Evolutionary conservation across 371 early-diverging fungal species (phyloP).

Genomic region (Polyrhizophydium stewartii): DNA sequence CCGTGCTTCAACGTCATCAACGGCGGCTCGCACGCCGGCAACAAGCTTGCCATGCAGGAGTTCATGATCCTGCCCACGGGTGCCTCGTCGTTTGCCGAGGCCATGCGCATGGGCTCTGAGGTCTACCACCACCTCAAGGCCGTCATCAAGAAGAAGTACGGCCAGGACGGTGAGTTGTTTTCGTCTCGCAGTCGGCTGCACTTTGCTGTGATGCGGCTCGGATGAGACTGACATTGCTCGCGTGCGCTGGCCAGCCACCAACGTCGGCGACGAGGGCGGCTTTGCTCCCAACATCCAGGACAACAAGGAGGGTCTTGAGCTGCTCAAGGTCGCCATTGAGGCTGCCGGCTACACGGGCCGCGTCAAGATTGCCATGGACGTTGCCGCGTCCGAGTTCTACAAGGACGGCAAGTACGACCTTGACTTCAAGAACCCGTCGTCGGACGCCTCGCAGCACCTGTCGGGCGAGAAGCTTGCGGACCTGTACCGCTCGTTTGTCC

Average conservation of each 20-base stretch:
- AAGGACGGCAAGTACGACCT: slow-evolving; percentile 94
- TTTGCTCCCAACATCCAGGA: slow-evolving; percentile 99
- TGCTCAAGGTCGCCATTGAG: slow-evolving; percentile 84
- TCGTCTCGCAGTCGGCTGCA: not conserved
- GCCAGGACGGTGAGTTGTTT: slow-evolving; percentile 70
- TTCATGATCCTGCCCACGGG: slow-evolving; percentile 99
- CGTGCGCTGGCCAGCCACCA: slow-evolving; percentile 57
- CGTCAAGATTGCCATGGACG: slow-evolving; percentile 97
- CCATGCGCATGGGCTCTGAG: slow-evolving; percentile 96
- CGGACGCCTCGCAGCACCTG: slow-evolving; percentile 71
- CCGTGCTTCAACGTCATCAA: slow-evolving; percentile 99
- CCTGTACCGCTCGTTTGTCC: slow-evolving; percentile 78
- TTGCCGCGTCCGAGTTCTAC: slow-evolving; percentile 97
- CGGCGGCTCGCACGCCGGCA: slow-evolving; percentile 99
- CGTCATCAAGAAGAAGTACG: slow-evolving; percentile 97
- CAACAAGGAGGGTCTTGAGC: slow-evolving; percentile 93
- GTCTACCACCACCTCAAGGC: slow-evolving; percentile 93
- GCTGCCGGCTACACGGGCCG: slow-evolving; percentile 93
- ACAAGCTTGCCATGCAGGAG: slow-evolving; percentile 99
- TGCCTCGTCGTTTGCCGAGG: slow-evolving; percentile 87
- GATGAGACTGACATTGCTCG: not conserved
- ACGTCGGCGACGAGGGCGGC: slow-evolving; percentile 99
- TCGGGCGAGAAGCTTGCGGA: slow-evolving; percentile 77
- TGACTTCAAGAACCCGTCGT: slow-evolving; percentile 91
- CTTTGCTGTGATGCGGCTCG: not conserved